Conservation (phyloP, 2,329 filamentous ascomycete genomes). For the Claviceps sp. region DNA sequence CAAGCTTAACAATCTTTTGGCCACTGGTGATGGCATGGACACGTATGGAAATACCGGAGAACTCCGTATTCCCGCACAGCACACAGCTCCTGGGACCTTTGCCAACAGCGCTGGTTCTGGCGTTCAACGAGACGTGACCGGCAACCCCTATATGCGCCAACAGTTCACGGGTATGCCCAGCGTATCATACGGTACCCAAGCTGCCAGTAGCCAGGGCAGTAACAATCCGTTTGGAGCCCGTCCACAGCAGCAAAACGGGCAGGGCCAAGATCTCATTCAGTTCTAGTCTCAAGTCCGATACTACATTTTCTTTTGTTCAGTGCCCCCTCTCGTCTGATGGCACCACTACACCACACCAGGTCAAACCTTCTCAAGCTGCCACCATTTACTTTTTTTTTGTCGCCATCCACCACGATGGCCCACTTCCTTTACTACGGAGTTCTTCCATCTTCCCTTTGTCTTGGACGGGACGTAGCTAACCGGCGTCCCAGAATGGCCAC, state of each 20-base stretch:
- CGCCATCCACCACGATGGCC: not conserved
- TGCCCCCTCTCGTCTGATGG: not conserved
- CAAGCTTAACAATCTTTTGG: constrained; percentile 73
- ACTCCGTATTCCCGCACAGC: constrained; percentile 85
- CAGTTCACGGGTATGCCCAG: constrained; percentile 70
- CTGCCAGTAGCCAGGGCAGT: constrained; percentile 37
- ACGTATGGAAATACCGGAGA: constrained; percentile 98
- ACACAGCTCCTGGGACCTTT: constrained; percentile 91
- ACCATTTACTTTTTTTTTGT: not conserved
- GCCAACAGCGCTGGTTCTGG: constrained; percentile 87
- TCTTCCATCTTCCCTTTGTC: not conserved
- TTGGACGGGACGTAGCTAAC: not conserved
- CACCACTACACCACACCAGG: not conserved
- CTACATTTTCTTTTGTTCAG: not conserved
- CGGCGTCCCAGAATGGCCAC: not conserved
- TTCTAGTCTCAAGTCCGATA: constrained; percentile 30
- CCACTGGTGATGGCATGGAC: constrained; percentile 83
- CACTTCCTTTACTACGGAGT: not conserved
- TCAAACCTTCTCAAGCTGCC: not conserved
- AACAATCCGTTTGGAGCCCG: constrained; percentile 46
- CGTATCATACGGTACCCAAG: constrained; percentile 37
- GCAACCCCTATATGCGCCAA: constrained; percentile 77
- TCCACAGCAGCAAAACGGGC: constrained; percentile 34
- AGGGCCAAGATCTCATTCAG: constrained; percentile 48
- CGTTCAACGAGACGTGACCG: constrained; percentile 59